Base-by-base conservation (phyloP, 169 alveolate species). In the Plasmodium reichenowi region DNA sequence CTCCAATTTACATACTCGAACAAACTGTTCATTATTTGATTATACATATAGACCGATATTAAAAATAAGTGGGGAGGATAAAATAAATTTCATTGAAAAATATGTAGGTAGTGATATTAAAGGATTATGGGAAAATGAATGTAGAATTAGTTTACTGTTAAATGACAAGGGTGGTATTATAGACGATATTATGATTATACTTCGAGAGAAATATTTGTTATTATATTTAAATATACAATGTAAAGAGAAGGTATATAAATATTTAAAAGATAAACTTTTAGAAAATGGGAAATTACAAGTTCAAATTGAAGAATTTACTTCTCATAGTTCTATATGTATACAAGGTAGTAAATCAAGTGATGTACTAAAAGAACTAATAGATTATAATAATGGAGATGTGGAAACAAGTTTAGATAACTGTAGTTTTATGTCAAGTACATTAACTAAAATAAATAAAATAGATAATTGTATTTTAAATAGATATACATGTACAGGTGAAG, bases 401-500 rank as follows among this genome's bases (percentile, higher is more conserved):
- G 75, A 86, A 13, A 52, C 52, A 38, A 71, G 71, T 64, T 45
- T 86, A 32, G 92, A 86, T 59, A 52, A 86, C 10, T 70, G 47
- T 47, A 86, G 92, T 52, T 86, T 86, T 71, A 86, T 86, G 92
- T 86, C 92, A 8, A 86, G 92, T 50, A 72, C 59, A 48, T 3
- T 72, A 60, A 22, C 45, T 26, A 70, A 63, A 54, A 71, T 86
- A 73, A 86, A 86, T 71, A 67, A 56, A 2, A 48, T 72, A 50
- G 74, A 70, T 12, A 59, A 66, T 56, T 70, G 86, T 13, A 29
- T 86, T 45, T 52, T 86, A 71, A 86, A 70, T 48, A 70, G 92
- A 66, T 86, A 72, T 54, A 86, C 92, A 48, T 86, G 92, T 71
- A 86, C 92, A n/a, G 92, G 92, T 13, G 92, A 86, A 71, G 92